phyloP scores from a whole-genome alignment of 2,329 filamentous ascomycete species.

The Ophiostoma angusticollis region DNA sequence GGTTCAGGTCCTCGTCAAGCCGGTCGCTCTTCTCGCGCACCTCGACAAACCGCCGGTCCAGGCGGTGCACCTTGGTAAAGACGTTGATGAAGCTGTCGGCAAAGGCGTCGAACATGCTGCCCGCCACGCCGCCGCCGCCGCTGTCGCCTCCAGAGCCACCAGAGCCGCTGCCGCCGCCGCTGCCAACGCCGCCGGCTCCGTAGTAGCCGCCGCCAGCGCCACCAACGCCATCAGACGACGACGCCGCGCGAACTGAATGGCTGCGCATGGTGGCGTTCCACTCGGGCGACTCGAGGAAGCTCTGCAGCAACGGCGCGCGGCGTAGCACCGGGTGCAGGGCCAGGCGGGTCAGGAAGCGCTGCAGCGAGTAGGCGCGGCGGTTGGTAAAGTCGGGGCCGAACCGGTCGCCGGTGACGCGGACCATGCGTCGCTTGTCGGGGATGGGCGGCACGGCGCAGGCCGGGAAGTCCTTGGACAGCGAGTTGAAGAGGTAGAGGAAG shows the following conservation, averaged over 20 bases:
- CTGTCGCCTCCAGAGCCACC: conserved; percentile 35
- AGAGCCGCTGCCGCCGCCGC: conserved; percentile 38
- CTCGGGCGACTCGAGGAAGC: conserved; percentile 83
- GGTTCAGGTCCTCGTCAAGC: conserved; percentile 80
- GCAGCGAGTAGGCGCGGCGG: conserved; percentile 76
- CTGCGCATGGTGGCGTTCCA: conserved; percentile 95
- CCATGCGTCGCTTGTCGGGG: conserved; percentile 98
- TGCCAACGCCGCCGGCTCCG: conserved; percentile 33
- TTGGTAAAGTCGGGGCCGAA: conserved; percentile 89
- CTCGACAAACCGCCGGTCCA: conserved; percentile 87
- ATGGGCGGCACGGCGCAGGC: conserved; percentile 87
- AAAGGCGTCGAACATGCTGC: conserved; percentile 74
- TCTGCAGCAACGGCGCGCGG: conserved; percentile 67
- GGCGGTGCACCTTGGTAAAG: conserved; percentile 91
- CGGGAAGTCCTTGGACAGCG: conserved; percentile 74
- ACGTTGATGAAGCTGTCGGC: conserved; percentile 95
- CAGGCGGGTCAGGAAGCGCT: conserved; percentile 78
- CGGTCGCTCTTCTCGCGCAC: conserved; percentile 88
- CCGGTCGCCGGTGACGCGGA: conserved; percentile 91
- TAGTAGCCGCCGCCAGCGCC: conserved; percentile 25
- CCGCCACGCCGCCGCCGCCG: conserved; percentile 26
- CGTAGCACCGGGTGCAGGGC: conserved; percentile 82
- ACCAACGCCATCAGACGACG: conserved; percentile 29
- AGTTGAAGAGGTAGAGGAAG: conserved; percentile 93
- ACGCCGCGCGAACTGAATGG: conserved; percentile 52